Evolutionary conservation across 1,284 basidiomycete species (phyloP).

Genomic region (Naganishia liquefaciens): DNA sequence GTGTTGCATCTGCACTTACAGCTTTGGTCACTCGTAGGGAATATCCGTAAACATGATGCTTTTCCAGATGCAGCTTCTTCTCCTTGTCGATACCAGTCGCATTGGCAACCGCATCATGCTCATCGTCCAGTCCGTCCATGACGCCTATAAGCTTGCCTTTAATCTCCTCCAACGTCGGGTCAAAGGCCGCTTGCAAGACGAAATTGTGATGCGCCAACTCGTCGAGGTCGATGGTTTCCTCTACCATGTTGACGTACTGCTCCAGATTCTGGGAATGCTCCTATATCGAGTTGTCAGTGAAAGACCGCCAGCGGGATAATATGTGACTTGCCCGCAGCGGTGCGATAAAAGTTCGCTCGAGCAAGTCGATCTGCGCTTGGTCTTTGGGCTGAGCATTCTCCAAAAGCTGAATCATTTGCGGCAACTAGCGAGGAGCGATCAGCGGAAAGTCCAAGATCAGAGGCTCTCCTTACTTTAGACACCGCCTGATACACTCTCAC

Average conservation of each 20-base stretch:
- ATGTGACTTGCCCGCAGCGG: constrained; percentile 61
- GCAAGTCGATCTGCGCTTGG: constrained; percentile 58
- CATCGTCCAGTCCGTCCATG: constrained; percentile 78
- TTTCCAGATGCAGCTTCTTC: constrained; percentile 96
- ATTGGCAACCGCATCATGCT: constrained; percentile 71
- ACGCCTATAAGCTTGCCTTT: constrained; percentile 68
- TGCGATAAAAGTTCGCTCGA: constrained; percentile 68
- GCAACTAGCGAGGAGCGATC: constrained; percentile 59
- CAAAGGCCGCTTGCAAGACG: constrained; percentile 74
- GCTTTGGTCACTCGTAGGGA: constrained; percentile 91
- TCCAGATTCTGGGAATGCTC: constrained; percentile 60
- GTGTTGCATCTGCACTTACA: constrained; percentile 54
- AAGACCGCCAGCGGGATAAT: neutral
- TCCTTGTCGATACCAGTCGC: constrained; percentile 84
- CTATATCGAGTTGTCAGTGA: neutral
- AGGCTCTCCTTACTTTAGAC: constrained; percentile 56
- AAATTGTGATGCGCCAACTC: constrained; percentile 82
- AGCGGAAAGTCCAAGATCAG: neutral
- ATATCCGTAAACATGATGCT: constrained; percentile 86
- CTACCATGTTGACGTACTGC: constrained; percentile 91
- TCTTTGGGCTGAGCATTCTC: constrained; percentile 51
- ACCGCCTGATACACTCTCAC: constrained; percentile 94
- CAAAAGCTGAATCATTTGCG: constrained; percentile 69
- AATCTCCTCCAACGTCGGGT: constrained; percentile 62
- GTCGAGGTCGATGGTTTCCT: constrained; percentile 88